Evolutionary conservation across 306 rosid genomes (phyloP), one percentile per base, ranked within the genome.

Genomic region (Ormosia emarginata): DNA sequence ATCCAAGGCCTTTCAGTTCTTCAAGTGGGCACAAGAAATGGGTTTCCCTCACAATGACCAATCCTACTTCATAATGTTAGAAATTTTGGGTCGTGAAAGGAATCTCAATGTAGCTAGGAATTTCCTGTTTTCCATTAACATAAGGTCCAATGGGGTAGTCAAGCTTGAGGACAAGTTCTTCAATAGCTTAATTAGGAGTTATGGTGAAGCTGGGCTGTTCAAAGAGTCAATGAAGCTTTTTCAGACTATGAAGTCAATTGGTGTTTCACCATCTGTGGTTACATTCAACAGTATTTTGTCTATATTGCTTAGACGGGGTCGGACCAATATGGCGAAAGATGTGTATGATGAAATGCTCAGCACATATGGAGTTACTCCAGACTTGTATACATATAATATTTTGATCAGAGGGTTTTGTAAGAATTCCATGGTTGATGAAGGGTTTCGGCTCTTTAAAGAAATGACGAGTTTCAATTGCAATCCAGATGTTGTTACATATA

Each of bases 331-430:
- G 95, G 98, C 91, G 0, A 87, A 62, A 80, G 73, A 62, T 40
- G 78, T 92, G 77, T 92, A 81, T 85, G 87, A 92, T 67, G 98
- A 94, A 85, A 92, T 94, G 97, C 94, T 90, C 29, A 46, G 80
- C 15, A 92, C 90, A 0, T 94, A 87, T 50, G 98, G 98, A 49
- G 94, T 92, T 67, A 62, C 76, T 0, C 98, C 98, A 0, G 89
- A 94, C 74, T 69, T 86, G 0, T 87, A 43, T 33, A 92, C 97
- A 0, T 91, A 83, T 52, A 94, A 94, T 70, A 84, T 89, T 78
- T 87, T 94, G 94, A 94, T 94, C n/a, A 85, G 92, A 50, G 97
- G 98, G 63, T 92, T 92, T 62, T 94, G 95, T 81, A 87, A 86
- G 90, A 94, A 87, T 79, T 80, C 87, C 33, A 88, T 87, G 95